phyloP scores from a whole-genome alignment of 768 basidiomycete species.

The Leccinellum luteum region DNA sequence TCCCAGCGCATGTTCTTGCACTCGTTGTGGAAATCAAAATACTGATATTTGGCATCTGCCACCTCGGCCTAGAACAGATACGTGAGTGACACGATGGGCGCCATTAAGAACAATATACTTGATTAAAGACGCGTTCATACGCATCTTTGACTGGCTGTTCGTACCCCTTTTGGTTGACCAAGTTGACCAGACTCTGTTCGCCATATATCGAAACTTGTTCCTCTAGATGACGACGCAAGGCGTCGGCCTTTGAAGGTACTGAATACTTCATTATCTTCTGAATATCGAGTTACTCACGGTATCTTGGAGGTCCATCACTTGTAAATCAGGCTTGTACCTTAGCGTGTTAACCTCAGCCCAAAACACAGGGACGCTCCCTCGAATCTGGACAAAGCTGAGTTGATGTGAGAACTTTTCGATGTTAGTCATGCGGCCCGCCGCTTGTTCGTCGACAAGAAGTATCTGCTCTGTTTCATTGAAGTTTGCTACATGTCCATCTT shows the following conservation, averaged over 20 bases:
- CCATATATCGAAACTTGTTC: slow-evolving; percentile 76
- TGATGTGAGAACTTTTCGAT: slow-evolving; percentile 53
- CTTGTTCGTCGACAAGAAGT: slow-evolving; percentile 66
- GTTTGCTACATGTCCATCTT: slow-evolving; percentile 88
- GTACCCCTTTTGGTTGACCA: slow-evolving; percentile 91
- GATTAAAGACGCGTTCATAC: slow-evolving; percentile 73
- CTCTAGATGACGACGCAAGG: slow-evolving; percentile 69
- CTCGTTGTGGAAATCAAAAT: slow-evolving; percentile 97
- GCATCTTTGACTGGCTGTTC: slow-evolving; percentile 95
- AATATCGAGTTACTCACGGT: slow-evolving; percentile 53
- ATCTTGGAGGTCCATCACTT: slow-evolving; percentile 89
- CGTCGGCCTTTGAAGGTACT: slow-evolving; percentile 51
- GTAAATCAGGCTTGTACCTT: slow-evolving; percentile 93
- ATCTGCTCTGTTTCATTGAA: slow-evolving; percentile 99
- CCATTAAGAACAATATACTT: slow-evolving; percentile 40
- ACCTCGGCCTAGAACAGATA: slow-evolving; percentile 48
- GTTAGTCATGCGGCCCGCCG: slow-evolving; percentile 38
- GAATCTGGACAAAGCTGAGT: slow-evolving; percentile 88
- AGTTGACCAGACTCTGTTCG: slow-evolving; percentile 75
- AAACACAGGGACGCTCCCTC: slow-evolving; percentile 91
- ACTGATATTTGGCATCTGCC: slow-evolving; percentile 77
- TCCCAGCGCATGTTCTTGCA: slow-evolving; percentile 96
- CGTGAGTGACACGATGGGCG: not conserved
- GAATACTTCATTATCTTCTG: not conserved
- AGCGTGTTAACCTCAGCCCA: slow-evolving; percentile 97